Base-by-base conservation (phyloP, 2,329 filamentous ascomycete species). In the Paraphaeosphaeria minitans region DNA sequence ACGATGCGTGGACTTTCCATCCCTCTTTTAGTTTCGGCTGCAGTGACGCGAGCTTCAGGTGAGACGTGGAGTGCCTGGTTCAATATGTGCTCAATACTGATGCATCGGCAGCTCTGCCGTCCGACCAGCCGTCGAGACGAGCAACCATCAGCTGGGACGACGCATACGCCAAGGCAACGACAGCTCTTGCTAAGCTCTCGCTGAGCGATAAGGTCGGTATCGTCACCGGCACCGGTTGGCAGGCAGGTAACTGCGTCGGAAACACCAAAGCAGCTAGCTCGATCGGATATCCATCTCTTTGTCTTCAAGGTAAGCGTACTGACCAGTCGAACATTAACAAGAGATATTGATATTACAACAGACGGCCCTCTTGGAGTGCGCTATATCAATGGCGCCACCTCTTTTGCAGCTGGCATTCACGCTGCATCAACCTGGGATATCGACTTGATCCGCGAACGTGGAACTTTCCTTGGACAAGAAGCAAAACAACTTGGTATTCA, bases 401-500 rank as follows among this genome's bases (percentile, higher is more conserved):
- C 76, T 1, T 79, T 79, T 55, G 66, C 77, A 3, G 72, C 77
- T 13, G 77, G 75, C 5, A 66, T 79, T n/a, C 72, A 77, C 8
- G 73, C 72, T 3, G 75, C 73, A 12, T 69, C 71, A 24, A 80
- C 79, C 7, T 79, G 69, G 77, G 77, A 74, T 56, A 55, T 67
- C 16, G 64, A 67, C 12, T 66, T 77, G n/a, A 70, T 77, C 19
- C 64, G 69, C 7, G 67, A 76, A 57, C 66, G 75, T 16, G 75
- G 75, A n/a, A 56, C 58, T 5, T 76, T 75, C 42, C 59, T 77
- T 6, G 75, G 75, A 13, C 62, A 64, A 1, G 80, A 82, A 59
- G 75, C 77, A 52, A 80, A 76, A 54, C 73, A 61, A 22, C 74
- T 81, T 50, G 80, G 80, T 16, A 70, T 79, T 12, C 72, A 82